These are phyloP conservation scores for Penicillium sp. DNA, from an alignment of 2,329 filamentous ascomycete genomes.

Conservation along the genomic window DNA sequence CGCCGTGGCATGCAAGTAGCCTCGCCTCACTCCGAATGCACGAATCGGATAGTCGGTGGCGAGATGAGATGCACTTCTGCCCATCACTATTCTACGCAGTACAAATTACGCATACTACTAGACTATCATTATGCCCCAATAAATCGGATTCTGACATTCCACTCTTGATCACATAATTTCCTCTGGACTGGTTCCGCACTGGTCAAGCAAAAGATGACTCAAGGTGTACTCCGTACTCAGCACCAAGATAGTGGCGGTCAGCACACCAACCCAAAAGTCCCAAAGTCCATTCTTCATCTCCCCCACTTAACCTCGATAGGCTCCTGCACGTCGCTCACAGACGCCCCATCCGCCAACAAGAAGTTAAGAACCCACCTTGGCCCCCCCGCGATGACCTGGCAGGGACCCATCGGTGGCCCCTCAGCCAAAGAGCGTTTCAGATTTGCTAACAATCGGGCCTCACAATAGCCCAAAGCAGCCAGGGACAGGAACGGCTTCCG, in stretches of 20 bases:
- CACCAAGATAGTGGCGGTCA: conserved; percentile 27
- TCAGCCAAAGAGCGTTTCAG: conserved; percentile 11
- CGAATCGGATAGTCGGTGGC: conserved; percentile 1
- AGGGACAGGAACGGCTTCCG: conserved; percentile 5
- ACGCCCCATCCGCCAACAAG: conserved; percentile 10
- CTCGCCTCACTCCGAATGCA: conserved; percentile 3
- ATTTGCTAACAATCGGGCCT: conserved; percentile 6
- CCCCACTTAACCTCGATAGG: conserved; percentile 5
- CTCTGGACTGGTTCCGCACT: too few species aligned
- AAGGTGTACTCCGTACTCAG: not conserved
- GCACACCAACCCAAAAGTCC: conserved; percentile 14
- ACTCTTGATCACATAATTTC: not conserved
- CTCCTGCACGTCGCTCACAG: conserved; percentile 7
- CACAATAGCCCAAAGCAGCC: conserved; percentile 10
- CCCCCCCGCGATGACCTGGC: conserved; percentile 27
- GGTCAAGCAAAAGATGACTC: not conserved
- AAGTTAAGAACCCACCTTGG: conserved; percentile 14
- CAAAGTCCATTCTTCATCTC: not conserved
- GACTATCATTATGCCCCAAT: not conserved
- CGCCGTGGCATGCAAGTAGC: conserved; percentile 1
- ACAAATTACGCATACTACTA: not conserved
- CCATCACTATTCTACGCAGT: not conserved
- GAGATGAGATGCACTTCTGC: conserved; percentile 4
- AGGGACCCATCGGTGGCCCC: conserved; percentile 9
- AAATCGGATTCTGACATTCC: not conserved